These are phyloP conservation scores for Penicillium alfredii DNA, from an alignment of 495 filamentous ascomycete genomes.

Conservation along the genomic window DNA sequence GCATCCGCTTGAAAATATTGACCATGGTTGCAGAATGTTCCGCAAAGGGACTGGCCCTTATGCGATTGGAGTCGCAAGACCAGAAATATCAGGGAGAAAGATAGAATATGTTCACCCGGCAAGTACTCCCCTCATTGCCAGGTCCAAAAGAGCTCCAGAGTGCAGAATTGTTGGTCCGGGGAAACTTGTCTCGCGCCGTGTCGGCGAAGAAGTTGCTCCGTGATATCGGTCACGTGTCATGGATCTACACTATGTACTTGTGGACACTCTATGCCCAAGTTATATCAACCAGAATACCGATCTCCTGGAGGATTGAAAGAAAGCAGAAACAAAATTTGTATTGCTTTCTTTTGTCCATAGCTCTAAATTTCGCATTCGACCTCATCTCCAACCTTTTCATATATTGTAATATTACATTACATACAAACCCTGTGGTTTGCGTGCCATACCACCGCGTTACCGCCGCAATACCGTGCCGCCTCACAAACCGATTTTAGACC, in stretches of 20 bases:
- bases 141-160: background rate
- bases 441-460: constrained; percentile 4
- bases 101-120: too few species aligned
- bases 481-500: constrained; percentile 13
- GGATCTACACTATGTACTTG: background rate
- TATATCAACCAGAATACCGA: too few species aligned
- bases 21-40: constrained; percentile 54
- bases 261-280: too few species aligned
- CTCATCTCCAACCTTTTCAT: constrained; percentile 9
- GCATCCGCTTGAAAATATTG: constrained; percentile 69
- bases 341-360: too few species aligned
- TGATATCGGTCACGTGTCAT: constrained; percentile 21
- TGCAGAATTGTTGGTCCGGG: constrained; percentile 18
- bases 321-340: too few species aligned
- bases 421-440: too few species aligned
- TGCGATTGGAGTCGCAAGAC: constrained; percentile 1
- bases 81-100: background rate
- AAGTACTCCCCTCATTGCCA: background rate
- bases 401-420: too few species aligned
- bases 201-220: constrained; percentile 25
- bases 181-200: constrained; percentile 23
- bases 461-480: constrained; percentile 13
- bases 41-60: constrained; percentile 18
- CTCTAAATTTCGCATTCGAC: background rate
- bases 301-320: too few species aligned